Evolutionary conservation across 257 asterid genomes (phyloP).

Genomic region (Knoxia roxburghii): DNA sequence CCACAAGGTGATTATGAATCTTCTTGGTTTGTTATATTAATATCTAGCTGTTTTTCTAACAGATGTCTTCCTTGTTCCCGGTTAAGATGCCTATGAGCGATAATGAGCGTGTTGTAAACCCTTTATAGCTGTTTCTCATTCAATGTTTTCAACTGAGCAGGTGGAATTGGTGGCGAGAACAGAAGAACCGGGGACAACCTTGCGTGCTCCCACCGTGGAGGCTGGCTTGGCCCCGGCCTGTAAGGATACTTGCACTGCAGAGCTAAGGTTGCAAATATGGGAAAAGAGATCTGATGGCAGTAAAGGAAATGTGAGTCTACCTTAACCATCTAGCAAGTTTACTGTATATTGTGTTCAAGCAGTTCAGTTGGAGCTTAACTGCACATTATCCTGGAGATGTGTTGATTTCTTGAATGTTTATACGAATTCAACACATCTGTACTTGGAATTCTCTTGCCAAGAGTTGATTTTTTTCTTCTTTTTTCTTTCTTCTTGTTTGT

Average conservation of each 20-base stretch:
- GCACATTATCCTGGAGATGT: not conserved
- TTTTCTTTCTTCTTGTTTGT: slow-evolving; percentile 2
- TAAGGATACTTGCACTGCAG: slow-evolving; percentile 76
- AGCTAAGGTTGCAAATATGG: slow-evolving; percentile 58
- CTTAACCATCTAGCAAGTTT: not conserved
- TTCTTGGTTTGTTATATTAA: no score
- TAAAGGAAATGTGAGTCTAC: slow-evolving; percentile 60
- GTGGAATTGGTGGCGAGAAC: slow-evolving; percentile 77
- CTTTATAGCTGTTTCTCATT: slow-evolving; percentile 12
- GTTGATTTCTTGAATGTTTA: not conserved
- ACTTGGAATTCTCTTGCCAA: not conserved
- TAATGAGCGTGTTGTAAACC: not conserved
- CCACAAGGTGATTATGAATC: slow-evolving; percentile 43
- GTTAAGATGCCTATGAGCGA: not conserved
- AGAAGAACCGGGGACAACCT: slow-evolving; percentile 64
- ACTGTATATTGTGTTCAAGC: not conserved
- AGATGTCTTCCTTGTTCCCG: not conserved
- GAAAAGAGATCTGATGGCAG: slow-evolving; percentile 58
- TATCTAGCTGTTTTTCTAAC: no score
- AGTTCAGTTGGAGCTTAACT: not conserved
- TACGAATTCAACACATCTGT: not conserved
- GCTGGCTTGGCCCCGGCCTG: slow-evolving; percentile 88
- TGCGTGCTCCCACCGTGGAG: slow-evolving; percentile 96
- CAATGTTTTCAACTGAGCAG: slow-evolving; percentile 28
- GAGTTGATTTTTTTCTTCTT: not conserved